Evolutionary conservation across 495 filamentous ascomycete species (phyloP).

Genomic region (Aspergillus cavernicola): DNA sequence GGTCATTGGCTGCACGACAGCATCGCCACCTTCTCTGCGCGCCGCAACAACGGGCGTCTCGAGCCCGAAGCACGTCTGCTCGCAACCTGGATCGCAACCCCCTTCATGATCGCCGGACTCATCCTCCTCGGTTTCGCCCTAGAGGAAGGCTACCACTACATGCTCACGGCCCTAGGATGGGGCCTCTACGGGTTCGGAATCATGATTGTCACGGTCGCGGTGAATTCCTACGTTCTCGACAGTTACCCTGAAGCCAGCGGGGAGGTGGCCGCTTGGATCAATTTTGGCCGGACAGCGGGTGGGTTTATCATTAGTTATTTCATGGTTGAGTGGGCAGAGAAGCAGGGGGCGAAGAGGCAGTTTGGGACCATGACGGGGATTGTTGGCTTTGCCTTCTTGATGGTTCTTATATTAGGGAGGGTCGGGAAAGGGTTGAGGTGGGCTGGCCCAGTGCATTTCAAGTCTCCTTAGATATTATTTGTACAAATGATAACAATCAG

Average conservation of each 20-base stretch:
- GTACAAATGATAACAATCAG: too few species aligned
- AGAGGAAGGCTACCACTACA: slow-evolving; percentile 51
- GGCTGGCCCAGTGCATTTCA: slow-evolving; percentile 21
- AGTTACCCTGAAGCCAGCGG: slow-evolving; percentile 53
- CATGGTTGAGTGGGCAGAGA: slow-evolving; percentile 37
- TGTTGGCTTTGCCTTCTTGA: slow-evolving; percentile 32
- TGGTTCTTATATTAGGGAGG: slow-evolving; percentile 40
- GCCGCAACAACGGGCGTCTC: slow-evolving; percentile 48
- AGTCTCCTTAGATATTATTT: slow-evolving; percentile 3
- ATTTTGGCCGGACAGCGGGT: slow-evolving; percentile 41
- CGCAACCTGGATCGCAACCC: slow-evolving; percentile 46
- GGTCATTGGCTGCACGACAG: slow-evolving; percentile 61
- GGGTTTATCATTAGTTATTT: slow-evolving; percentile 53
- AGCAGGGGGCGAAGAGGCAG: slow-evolving; percentile 28
- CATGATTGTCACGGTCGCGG: slow-evolving; percentile 61
- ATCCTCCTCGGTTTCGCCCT: slow-evolving; percentile 55
- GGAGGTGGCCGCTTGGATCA: slow-evolving; percentile 54
- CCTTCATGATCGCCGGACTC: slow-evolving; percentile 48
- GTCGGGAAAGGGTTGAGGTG: slow-evolving; percentile 44
- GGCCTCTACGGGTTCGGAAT: slow-evolving; percentile 56
- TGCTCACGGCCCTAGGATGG: slow-evolving; percentile 52
- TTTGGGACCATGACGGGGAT: slow-evolving; percentile 52
- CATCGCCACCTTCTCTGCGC: slow-evolving; percentile 45
- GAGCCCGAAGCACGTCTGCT: slow-evolving; percentile 58
- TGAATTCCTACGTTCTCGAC: slow-evolving; percentile 60